Percentiles rank a stretch among this genome's conserved stretches.
These are phyloP conservation scores for Aspergillus persii DNA, from an alignment of 2,329 filamentous ascomycete genomes.

Conservation along the genomic window DNA sequence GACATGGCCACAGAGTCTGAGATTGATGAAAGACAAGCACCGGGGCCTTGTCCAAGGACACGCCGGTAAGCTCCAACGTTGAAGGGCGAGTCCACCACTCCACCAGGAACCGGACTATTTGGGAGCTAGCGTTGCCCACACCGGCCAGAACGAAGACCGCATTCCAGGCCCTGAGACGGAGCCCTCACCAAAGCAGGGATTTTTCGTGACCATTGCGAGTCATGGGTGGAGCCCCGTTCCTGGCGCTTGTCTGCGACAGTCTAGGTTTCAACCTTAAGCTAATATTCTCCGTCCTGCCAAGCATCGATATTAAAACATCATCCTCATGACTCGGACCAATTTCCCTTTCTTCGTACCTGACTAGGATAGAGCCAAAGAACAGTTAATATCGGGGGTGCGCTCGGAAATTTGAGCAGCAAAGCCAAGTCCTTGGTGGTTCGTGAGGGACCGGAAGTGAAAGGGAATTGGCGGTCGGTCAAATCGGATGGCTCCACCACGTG, in stretches of 20 bases:
- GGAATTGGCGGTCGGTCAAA: background rate
- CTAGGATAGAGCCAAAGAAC: background rate
- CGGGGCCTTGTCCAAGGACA: slow-evolving; percentile 9
- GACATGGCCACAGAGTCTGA: slow-evolving; percentile 22
- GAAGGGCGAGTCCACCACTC: slow-evolving; percentile 6
- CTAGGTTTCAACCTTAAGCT: slow-evolving; percentile 26
- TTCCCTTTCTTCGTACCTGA: background rate
- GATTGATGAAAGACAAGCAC: slow-evolving; percentile 28
- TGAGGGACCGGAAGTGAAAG: background rate
- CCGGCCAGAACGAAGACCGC: slow-evolving; percentile 10
- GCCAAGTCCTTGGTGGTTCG: background rate
- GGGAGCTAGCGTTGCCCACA: slow-evolving; percentile 13
- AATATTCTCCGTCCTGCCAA: slow-evolving; percentile 19
- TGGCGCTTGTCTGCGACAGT: slow-evolving; percentile 28
- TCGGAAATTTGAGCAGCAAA: background rate
- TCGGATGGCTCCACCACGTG: background rate
- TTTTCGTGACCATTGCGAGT: slow-evolving; percentile 8
- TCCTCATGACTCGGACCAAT: background rate
- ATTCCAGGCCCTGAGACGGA: slow-evolving; percentile 2
- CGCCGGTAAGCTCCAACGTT: slow-evolving; percentile 5
- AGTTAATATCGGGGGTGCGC: background rate
- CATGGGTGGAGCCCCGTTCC: slow-evolving; percentile 15
- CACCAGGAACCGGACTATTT: slow-evolving; percentile 15
- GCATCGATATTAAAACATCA: slow-evolving; percentile 6
- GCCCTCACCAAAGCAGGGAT: background rate